A percentile compares a stretch with the other conserved stretches of the same genome.
These are phyloP conservation scores for Podospora anserina DNA, from an alignment of 495 filamentous ascomycete genomes.

Conservation along the genomic window DNA sequence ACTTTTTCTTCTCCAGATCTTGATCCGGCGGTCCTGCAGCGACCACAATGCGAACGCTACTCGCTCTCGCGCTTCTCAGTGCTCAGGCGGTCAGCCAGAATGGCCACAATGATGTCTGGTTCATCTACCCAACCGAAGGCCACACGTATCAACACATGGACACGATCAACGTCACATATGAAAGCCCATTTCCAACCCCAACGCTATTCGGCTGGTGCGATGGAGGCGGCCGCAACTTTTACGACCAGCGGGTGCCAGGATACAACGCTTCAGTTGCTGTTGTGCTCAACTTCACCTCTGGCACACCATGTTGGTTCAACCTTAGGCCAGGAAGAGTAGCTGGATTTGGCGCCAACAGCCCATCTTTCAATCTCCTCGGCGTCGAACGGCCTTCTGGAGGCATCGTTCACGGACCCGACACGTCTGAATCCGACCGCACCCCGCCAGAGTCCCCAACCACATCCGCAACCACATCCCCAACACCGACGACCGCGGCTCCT, in stretches of 20 bases:
- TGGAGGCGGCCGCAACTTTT: neutral
- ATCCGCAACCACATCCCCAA: neutral
- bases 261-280: neutral
- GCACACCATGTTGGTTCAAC: neutral
- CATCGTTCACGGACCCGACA: neutral
- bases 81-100: neutral
- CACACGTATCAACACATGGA: neutral
- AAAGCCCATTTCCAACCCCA: neutral
- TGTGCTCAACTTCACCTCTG: neutral
- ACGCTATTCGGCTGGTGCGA: neutral
- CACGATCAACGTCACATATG: constrained; percentile 1
- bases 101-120: neutral
- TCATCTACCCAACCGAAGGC: constrained; percentile 1
- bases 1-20: neutral
- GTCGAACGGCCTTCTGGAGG: neutral
- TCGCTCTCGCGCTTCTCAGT: neutral
- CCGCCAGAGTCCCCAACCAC: neutral
- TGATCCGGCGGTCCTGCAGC: neutral
- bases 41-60: neutral
- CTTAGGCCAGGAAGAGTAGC: neutral
- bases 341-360: neutral
- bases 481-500: neutral
- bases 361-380: neutral
- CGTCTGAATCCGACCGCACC: neutral
- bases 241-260: neutral